Evolutionary conservation across 2,329 filamentous ascomycete genomes (phyloP), one percentile per base, ranked within the genome.

Genomic region (Juglanconis juglandina): DNA sequence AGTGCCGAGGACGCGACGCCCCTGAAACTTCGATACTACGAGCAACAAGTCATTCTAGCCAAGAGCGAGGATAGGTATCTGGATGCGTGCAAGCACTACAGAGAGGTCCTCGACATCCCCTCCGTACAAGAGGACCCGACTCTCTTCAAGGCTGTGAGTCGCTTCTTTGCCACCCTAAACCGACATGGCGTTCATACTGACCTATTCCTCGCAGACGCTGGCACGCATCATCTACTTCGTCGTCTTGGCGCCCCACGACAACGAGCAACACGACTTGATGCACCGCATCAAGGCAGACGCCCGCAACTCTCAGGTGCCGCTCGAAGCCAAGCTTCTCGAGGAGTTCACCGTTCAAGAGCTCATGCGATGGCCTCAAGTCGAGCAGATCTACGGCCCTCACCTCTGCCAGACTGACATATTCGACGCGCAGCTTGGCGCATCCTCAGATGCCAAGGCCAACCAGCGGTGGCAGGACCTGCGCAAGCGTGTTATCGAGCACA

Each of bases 401-500:
- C 83, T 99, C 49, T 93, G 89, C 77, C 81, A 82, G 67, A 96
- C 92, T 8, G 95, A 99, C 72, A 90, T 99, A 59, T 99, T 99
- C 72, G 89, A 91, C 68, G 83, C 83, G 33, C 80, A 82, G 53
- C 74, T 83, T 65, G 80, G 84, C 65, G 80, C 87, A 66, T 87
- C 88, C 5, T 79, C 81, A 39, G 92, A 97, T 68, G 83, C 88
- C 63, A 94, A 96, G 76, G 89, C 92, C 34, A 80, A 90, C 75
- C 86, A 89, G 75, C 86, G 95, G 73, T 99, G 94, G 92, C 85
- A 95, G 72, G 95, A 97, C 72, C 81, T 99, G 65, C 91, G 95
- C 70, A 98, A 98, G 84, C 92, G 95, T 56, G 95, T 99, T 64
- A 99, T 99, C 69, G 95, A 99, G 80, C 95, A 99, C 80, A 99